Conservation (phyloP, 202 grass and related monocot genomes). For the Zoysia matrella region DNA sequence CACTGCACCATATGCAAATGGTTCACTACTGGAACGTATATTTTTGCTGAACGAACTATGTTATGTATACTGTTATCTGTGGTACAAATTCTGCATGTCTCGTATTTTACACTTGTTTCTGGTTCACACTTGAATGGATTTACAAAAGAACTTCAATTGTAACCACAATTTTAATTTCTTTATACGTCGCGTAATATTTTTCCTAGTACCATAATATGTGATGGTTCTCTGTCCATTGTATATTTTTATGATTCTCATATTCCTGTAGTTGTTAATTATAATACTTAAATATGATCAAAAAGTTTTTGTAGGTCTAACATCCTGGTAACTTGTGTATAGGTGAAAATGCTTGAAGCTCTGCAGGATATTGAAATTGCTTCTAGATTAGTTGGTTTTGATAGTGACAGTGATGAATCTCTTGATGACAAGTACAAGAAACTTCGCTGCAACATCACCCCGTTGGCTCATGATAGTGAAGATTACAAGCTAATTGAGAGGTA, state of each 20-base stretch:
- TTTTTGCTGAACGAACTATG: not conserved
- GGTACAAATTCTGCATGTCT: conserved; percentile 21
- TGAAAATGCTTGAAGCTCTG: conserved; percentile 97
- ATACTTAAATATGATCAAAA: conserved; percentile 18
- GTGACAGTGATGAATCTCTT: conserved; percentile 77
- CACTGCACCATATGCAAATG: conserved; percentile 1
- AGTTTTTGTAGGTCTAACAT: conserved; percentile 31
- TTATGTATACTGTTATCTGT: not conserved
- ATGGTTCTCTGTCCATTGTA: conserved; percentile 5
- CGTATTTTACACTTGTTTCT: conserved; percentile 25
- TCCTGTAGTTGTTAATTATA: not conserved
- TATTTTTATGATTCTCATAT: conserved; percentile 1
- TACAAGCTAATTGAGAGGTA: conserved; percentile 82
- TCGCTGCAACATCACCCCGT: conserved; percentile 65
- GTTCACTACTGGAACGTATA: not conserved
- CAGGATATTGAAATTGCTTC: conserved; percentile 99
- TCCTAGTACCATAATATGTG: not conserved
- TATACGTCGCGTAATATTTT: conserved; percentile 20
- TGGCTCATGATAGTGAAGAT: conserved; percentile 83
- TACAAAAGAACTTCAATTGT: conserved; percentile 14
- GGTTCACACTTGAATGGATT: not conserved
- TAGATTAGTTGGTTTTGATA: conserved; percentile 87
- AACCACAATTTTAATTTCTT: not conserved
- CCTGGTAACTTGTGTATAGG: conserved; percentile 50
- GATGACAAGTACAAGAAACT: conserved; percentile 92